These are phyloP conservation scores for Cordyceps javanica DNA, from an alignment of 2,329 filamentous ascomycete genomes.

Conservation along the genomic window DNA sequence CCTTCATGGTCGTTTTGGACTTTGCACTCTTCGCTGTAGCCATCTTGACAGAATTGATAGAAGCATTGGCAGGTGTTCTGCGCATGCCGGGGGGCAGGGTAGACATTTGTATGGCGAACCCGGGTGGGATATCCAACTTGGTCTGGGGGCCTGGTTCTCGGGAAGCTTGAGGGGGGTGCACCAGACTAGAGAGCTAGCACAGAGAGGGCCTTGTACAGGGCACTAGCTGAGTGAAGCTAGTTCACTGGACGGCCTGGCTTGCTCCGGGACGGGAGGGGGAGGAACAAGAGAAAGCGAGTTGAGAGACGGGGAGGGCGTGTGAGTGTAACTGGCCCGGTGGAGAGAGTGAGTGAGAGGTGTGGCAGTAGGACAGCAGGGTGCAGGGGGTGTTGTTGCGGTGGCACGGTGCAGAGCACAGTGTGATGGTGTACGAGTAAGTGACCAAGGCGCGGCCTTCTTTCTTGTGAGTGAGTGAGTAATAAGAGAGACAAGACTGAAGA, in stretches of 20 bases:
- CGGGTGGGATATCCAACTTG: neutral
- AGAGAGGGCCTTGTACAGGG: conserved; percentile 5
- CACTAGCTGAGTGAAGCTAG: neutral
- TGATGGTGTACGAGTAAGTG: neutral
- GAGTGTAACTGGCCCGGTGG: neutral
- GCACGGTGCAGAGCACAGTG: conserved; percentile 9
- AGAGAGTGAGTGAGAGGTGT: neutral
- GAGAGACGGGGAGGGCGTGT: neutral
- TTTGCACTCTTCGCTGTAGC: conserved; percentile 54
- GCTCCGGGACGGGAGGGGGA: neutral
- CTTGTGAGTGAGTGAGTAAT: neutral
- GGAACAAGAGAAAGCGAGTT: neutral
- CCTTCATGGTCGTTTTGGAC: conserved; percentile 51
- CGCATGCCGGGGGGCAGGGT: conserved; percentile 56
- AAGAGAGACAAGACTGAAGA: neutral
- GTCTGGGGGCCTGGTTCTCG: neutral
- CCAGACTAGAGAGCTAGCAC: neutral
- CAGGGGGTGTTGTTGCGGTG: neutral
- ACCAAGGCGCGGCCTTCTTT: too few species aligned
- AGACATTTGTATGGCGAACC: conserved; percentile 55
- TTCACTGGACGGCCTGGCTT: conserved; percentile 1
- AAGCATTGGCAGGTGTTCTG: conserved; percentile 43
- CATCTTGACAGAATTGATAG: conserved; percentile 48
- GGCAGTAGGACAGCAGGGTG: neutral
- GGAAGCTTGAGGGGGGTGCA: neutral